Percentiles rank a stretch among this genome's conserved stretches.
Evolutionary conservation across 805 yeast species (phyloP).

Genomic region (Saccharomycopsis guyanensis): DNA sequence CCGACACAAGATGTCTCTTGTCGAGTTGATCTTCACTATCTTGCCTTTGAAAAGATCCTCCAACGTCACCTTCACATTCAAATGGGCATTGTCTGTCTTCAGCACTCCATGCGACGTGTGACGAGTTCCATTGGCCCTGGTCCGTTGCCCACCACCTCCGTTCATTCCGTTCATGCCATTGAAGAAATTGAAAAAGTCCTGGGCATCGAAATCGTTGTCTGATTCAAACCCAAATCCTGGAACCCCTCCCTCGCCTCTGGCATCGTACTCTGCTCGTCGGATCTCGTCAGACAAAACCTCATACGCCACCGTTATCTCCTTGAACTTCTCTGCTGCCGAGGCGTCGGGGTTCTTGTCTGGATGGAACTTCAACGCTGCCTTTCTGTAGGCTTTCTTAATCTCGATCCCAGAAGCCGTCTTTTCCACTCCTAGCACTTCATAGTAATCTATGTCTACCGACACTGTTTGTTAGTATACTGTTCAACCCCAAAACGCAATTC

Average conservation of each 20-base stretch:
- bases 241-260: constrained; percentile 34
- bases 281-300: constrained; percentile 70
- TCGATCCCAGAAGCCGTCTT: constrained; percentile 59
- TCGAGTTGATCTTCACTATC: constrained; percentile 61
- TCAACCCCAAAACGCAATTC: no score
- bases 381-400: constrained; percentile 78
- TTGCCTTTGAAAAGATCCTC: constrained; percentile 79
- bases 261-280: constrained; percentile 51
- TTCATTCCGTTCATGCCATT: constrained; percentile 32
- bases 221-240: constrained; percentile 33
- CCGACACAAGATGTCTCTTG: constrained; percentile 65
- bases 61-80: constrained; percentile 56
- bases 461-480: no score
- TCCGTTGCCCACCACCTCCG: constrained; percentile 7
- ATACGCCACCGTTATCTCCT: constrained; percentile 80
- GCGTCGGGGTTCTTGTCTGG: constrained; percentile 77
- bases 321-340: constrained; percentile 72
- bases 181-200: constrained; percentile 73
- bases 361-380: constrained; percentile 73
- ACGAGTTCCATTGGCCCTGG: no score
- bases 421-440: constrained; percentile 65
- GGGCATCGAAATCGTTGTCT: constrained; percentile 48
- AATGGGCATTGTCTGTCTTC: constrained; percentile 59
- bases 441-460: constrained; percentile 27
- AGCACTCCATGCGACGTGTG: constrained; percentile 24